Evolutionary conservation across 208 protist species (phyloP).

Genomic region (Leishmania lainsoni): DNA sequence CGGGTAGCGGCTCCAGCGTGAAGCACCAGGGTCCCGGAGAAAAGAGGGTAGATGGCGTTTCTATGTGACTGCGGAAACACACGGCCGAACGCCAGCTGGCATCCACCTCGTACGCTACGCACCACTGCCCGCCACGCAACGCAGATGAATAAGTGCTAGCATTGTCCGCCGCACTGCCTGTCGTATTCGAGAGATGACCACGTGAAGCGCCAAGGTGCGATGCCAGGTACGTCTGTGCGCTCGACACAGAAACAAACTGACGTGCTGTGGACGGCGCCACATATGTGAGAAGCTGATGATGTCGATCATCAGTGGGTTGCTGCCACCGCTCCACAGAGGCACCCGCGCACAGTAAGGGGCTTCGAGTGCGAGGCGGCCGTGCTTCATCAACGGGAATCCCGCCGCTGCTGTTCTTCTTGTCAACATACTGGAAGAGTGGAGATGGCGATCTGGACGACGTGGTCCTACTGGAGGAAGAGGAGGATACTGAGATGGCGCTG

Average conservation of each 20-base stretch:
- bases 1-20: slow-evolving; percentile 27
- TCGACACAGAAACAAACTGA: slow-evolving; percentile 23
- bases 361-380: neutral
- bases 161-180: neutral
- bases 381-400: neutral
- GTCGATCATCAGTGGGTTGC: neutral
- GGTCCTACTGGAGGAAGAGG: slow-evolving; percentile 4
- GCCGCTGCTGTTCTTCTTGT: neutral
- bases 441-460: neutral
- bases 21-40: slow-evolving; percentile 17
- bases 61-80: neutral
- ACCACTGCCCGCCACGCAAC: slow-evolving; percentile 23
- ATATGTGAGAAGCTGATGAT: slow-evolving; percentile 8
- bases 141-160: neutral
- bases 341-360: neutral
- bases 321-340: neutral
- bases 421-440: neutral
- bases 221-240: slow-evolving; percentile 8
- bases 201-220: neutral
- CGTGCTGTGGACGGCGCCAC: slow-evolving; percentile 14
- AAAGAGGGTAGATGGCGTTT: neutral
- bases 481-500: slow-evolving; percentile 23
- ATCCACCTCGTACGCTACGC: slow-evolving; percentile 15
- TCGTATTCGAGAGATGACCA: neutral
- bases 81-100: neutral